A percentile compares a stretch with the other conserved stretches of the same genome.
Evolutionary conservation across 2,329 filamentous ascomycete genomes (phyloP).

Genomic region (Xylaria sp.): DNA sequence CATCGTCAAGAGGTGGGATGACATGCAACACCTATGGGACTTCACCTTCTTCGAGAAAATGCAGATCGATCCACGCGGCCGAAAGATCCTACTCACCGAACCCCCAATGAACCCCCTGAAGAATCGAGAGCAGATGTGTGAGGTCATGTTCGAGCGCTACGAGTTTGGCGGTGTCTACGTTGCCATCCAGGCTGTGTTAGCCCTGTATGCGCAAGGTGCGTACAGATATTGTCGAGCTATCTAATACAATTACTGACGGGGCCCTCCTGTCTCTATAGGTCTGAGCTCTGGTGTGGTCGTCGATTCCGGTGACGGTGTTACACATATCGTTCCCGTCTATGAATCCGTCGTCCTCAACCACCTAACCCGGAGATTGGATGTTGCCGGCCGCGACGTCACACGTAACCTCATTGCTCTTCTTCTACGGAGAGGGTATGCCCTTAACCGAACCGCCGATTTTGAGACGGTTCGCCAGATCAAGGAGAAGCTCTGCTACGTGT

Average conservation of each 20-base stretch:
- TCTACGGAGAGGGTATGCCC: constrained; percentile 89
- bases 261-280: constrained; percentile 53
- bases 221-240: constrained; percentile 1
- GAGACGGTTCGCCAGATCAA: constrained; percentile 99
- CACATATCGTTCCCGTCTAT: constrained; percentile 97
- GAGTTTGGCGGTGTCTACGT: constrained; percentile 97
- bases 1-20: constrained; percentile 99
- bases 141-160: constrained; percentile 99
- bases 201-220: constrained; percentile 92
- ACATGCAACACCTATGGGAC: constrained; percentile 99
- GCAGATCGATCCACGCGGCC: constrained; percentile 84
- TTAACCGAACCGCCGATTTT: constrained; percentile 98
- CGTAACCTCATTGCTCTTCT: constrained; percentile 96
- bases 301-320: constrained; percentile 97
- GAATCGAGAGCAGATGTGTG: constrained; percentile 97
- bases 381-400: constrained; percentile 96
- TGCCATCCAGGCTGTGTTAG: constrained; percentile 94
- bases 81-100: constrained; percentile 97
- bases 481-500: constrained; percentile 99
- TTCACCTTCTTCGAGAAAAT: constrained; percentile 99
- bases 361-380: constrained; percentile 89
- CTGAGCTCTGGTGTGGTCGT: constrained; percentile 95
- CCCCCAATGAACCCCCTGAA: constrained; percentile 96
- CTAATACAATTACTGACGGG: background rate
- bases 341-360: constrained; percentile 98